Percentiles rank a stretch among this genome's conserved stretches.
These are phyloP conservation scores for Eucalyptus curtisii DNA, from an alignment of 345 rosid species.

Conservation along the genomic window DNA sequence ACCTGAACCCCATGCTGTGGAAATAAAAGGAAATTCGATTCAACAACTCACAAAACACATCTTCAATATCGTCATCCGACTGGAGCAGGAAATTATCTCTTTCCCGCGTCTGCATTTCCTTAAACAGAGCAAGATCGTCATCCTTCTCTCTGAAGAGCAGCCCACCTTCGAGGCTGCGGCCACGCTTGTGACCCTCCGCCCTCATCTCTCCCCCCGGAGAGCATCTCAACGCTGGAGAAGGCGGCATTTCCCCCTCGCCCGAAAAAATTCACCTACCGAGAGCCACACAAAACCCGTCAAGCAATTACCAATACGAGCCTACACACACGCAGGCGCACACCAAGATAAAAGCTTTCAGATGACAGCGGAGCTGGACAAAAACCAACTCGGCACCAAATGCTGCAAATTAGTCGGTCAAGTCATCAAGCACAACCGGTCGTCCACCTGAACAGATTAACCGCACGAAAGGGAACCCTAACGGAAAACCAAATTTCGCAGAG, in stretches of 20 bases:
- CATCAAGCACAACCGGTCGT: not conserved
- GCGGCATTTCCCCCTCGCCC: conserved; percentile 44
- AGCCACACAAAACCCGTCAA: not conserved
- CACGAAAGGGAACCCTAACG: not conserved
- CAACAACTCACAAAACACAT: conserved; percentile 58
- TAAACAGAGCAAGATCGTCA: conserved; percentile 84
- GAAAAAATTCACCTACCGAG: not conserved
- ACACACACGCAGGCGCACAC: not conserved
- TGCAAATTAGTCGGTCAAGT: not conserved
- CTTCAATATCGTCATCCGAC: conserved; percentile 70
- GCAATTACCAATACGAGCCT: not conserved
- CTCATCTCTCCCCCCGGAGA: conserved; percentile 67
- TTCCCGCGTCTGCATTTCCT: conserved; percentile 82
- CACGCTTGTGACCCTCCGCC: conserved; percentile 56
- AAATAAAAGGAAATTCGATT: not conserved
- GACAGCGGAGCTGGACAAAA: not conserved
- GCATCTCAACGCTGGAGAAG: conserved; percentile 72
- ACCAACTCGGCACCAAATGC: not conserved
- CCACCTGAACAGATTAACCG: not conserved
- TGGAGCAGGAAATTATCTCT: conserved; percentile 79
- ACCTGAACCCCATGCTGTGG: not conserved
- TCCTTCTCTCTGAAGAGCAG: conserved; percentile 56
- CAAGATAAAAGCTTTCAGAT: not conserved
- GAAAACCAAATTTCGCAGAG: not conserved
- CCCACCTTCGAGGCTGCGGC: conserved; percentile 65